Conservation (phyloP, 106 monocot species). For the Xerophyta viscosa region DNA sequence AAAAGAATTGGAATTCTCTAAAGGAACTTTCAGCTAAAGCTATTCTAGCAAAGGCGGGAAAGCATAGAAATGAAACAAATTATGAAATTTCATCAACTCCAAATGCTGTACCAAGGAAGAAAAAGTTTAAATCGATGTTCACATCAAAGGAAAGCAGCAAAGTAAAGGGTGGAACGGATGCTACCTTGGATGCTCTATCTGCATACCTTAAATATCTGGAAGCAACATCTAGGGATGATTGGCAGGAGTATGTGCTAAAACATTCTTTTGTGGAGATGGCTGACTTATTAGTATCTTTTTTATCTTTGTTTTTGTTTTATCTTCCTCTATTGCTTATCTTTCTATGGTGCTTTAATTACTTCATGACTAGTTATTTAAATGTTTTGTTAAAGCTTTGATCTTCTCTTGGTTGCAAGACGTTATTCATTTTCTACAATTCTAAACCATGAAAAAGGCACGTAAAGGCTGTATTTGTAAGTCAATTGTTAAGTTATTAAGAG, state of each 20-base stretch:
- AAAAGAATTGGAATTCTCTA: constrained; percentile 40
- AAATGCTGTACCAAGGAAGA: constrained; percentile 13
- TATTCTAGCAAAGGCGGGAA: constrained; percentile 24
- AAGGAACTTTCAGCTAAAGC: constrained; percentile 49
- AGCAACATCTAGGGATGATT: constrained; percentile 79
- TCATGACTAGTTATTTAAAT: too few relatives aligned
- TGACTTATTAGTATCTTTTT: background rate
- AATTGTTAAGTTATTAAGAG: too few relatives aligned
- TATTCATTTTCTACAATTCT: too few relatives aligned
- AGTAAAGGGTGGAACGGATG: constrained; percentile 71
- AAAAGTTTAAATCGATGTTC: constrained; percentile 54
- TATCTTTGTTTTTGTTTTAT: too few relatives aligned
- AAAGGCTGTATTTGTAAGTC: too few relatives aligned
- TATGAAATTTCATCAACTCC: background rate
- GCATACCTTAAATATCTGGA: constrained; percentile 88
- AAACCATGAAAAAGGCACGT: too few relatives aligned
- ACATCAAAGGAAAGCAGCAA: constrained; percentile 37
- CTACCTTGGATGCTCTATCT: constrained; percentile 63
- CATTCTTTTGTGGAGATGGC: background rate
- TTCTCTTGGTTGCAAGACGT: too few relatives aligned
- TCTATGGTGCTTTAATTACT: too few relatives aligned
- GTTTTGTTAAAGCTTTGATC: too few relatives aligned
- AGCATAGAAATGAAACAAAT: constrained; percentile 6
- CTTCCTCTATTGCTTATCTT: too few relatives aligned
- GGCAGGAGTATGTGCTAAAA: constrained; percentile 73